Evolutionary conservation across 2,329 filamentous ascomycete genomes (phyloP), one percentile per base, ranked within the genome.

Genomic region (Sarocladiaceae sp.): DNA sequence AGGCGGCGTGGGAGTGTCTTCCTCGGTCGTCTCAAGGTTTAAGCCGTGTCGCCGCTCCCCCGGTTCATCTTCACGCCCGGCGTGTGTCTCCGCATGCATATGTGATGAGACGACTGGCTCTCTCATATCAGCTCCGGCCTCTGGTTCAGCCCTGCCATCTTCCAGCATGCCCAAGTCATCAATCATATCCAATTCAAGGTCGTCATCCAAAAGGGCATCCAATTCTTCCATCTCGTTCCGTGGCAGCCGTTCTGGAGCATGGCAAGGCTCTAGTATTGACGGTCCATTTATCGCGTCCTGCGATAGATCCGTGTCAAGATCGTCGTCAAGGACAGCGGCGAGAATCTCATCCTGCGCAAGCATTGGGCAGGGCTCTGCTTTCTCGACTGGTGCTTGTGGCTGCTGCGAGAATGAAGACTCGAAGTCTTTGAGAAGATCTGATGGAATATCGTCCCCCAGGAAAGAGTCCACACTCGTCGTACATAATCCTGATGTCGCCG

Each of bases 281-380:
- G 44, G 4, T 13, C 25, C 26, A 33, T 25, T 4, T 12, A 33
- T 13, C 3, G 44, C 26, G 7, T 48, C 26, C 28, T 48, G 44
- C 20, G 44, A 48, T 3, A 48, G 18, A 22, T 51, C 49, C 12
- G 62, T 46, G 3, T 59, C 60, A 15, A 63, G 54, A 22, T 61
- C 57, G 26, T 60, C 51, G 53, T 54, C 10, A 48, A 35, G 12
- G 33, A 48, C 2, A 23, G 28, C 42, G 18, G 40, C 12, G 7
- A 44, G 25, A 33, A 23, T 50, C 5, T 37, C 33, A 40, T 50
- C 37, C 18, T 42, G 8, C n/a, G 37, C 8, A 8, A 17, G 37
- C 8, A 10, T 13, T 33, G 33, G 36, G 10, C 28, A 8, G 28
- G 36, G 15, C n/a, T 33, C 29, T 33, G 8, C 29, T 15, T 15